Evolutionary conservation across 1,139 yeast species (phyloP).

Genomic region (Torulaspora globosa): DNA sequence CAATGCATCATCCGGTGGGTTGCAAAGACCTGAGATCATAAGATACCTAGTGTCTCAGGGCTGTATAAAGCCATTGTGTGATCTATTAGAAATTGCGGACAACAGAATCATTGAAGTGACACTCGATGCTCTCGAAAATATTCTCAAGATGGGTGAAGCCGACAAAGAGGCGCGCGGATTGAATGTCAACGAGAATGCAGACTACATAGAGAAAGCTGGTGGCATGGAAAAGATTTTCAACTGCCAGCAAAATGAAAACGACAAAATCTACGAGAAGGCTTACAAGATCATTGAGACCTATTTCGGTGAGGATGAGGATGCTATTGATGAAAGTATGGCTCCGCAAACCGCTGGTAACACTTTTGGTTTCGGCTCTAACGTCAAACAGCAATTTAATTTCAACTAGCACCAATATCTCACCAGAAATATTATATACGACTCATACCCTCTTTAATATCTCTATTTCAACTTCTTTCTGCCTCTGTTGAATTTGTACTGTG

Average conservation of each 20-base stretch:
- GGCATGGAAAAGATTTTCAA: slow-evolving; percentile 96
- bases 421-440: background rate
- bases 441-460: slow-evolving; percentile 1
- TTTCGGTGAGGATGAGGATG: slow-evolving; percentile 80
- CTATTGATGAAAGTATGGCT: slow-evolving; percentile 73
- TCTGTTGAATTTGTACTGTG: too few relatives aligned
- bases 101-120: slow-evolving; percentile 91
- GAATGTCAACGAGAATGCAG: slow-evolving; percentile 76
- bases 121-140: slow-evolving; percentile 89
- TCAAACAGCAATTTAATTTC: slow-evolving; percentile 39
- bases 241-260: slow-evolving; percentile 88
- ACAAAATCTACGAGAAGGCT: slow-evolving; percentile 88
- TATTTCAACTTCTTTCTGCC: background rate
- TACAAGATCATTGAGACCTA: slow-evolving; percentile 85
- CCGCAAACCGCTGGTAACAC: slow-evolving; percentile 82
- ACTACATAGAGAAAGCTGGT: slow-evolving; percentile 94
- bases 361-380: slow-evolving; percentile 74
- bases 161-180: slow-evolving; percentile 76
- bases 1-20: slow-evolving; percentile 94
- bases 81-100: slow-evolving; percentile 81
- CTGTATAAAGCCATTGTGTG: slow-evolving; percentile 96
- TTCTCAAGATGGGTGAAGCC: slow-evolving; percentile 87
- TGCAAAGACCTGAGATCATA: slow-evolving; percentile 87
- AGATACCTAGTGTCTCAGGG: slow-evolving; percentile 91
- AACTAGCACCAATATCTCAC: slow-evolving; percentile 22